These are phyloP conservation scores for Populus pruinosa DNA, from an alignment of 345 rosid genomes.

Conservation along the genomic window DNA sequence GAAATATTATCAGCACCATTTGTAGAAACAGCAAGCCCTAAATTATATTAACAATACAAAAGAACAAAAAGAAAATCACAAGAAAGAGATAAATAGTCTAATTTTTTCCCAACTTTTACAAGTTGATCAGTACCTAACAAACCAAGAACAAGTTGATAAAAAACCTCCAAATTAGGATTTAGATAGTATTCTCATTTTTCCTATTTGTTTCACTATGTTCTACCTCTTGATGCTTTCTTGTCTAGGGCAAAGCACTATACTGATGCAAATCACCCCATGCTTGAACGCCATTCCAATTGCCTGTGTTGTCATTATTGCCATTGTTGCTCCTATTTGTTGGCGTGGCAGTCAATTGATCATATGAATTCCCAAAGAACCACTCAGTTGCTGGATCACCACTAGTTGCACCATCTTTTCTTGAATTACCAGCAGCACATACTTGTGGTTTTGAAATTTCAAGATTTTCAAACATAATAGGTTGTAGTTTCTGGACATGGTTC, in stretches of 20 bases:
- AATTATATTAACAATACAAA: no score
- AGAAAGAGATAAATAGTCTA: no score
- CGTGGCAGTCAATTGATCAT: conserved; percentile 36
- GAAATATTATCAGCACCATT: no score
- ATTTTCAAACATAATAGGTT: conserved; percentile 63
- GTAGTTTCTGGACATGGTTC: conserved; percentile 44
- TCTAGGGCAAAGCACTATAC: conserved; percentile 47
- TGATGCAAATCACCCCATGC: conserved; percentile 50
- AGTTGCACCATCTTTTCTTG: conserved; percentile 32
- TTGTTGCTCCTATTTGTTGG: conserved; percentile 34
- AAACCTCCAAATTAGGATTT: background rate
- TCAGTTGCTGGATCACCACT: conserved; percentile 44
- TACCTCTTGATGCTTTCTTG: conserved; percentile 13
- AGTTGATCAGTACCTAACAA: background rate
- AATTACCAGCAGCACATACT: conserved; percentile 19
- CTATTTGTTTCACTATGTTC: background rate
- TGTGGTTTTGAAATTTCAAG: conserved; percentile 45
- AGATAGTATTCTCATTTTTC: background rate
- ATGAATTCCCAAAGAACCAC: conserved; percentile 68
- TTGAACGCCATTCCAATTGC: conserved; percentile 40
- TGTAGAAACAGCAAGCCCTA: no score
- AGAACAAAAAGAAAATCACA: no score
- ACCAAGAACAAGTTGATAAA: background rate
- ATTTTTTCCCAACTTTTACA: no score
- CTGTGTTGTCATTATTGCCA: conserved; percentile 20